Evolutionary conservation across 441 rosid genomes (phyloP), one percentile per base, ranked within the genome.

Genomic region (Adansonia madagascariensis): DNA sequence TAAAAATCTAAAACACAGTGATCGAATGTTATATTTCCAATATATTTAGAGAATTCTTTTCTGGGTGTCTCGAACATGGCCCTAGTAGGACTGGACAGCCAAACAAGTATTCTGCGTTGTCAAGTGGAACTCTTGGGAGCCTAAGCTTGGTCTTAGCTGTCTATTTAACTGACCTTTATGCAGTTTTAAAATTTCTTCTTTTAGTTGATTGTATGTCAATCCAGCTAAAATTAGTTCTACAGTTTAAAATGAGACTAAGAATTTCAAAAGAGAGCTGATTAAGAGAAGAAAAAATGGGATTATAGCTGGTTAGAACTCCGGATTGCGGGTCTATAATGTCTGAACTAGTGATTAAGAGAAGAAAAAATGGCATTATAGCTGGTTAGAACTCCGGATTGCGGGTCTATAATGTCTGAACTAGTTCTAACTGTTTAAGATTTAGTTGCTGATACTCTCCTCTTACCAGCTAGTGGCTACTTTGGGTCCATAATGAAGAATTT

Each of bases 1-100:
- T 63, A 47, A 61, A 35, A 4, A 31, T 47, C 20, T 56, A 66
- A 24, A 57, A 41, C 46, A 70, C 59, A 47, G 43, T 61, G 66
- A 76, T 68, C 24, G 50, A 80, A 41, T 78, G 27, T 79, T 78
- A 61, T 53, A 4, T 74, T 62, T 78, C 78, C 75, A 66, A 44
- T 3, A 68, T 31, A 50, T 31, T 1, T 31, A 35, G 75, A 4
- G 9, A 50, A 9, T 15, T 71, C 61, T 31, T 31, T 70, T 73
- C 46, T 50, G 66, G 65, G 49, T 66, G 11, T 73, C 60, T 75
- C 60, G 22, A 20, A 24, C 20, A 17, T 53, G 60, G 59, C 20
- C 57, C 20, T 24, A 1, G 39, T 60, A 57, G 57, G 73, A 71
- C 31, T 59, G 63, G 35, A 59, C 63, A 52, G 64, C 57, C 39